Base-by-base conservation (phyloP, 164 flowering plant species). In the Berberis vulgaris region DNA sequence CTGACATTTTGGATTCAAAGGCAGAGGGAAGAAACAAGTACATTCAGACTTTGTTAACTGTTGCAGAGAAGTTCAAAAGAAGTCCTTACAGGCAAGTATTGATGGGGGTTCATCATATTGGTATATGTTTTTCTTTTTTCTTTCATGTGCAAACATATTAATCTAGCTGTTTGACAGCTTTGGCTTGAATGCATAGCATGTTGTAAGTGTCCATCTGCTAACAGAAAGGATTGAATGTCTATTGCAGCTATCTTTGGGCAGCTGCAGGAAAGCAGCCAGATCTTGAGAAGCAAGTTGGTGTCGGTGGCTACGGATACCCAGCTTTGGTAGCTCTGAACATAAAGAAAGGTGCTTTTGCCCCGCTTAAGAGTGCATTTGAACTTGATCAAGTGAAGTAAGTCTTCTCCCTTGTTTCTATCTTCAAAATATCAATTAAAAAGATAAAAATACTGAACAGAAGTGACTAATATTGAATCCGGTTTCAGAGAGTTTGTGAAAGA, bases 251-350 rank as follows among this genome's bases (percentile, higher is more conserved):
- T 72, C 88, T 89, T 50, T 94, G 98, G 98, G 80, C 85, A 44
- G 93, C 95, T 56, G 91, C 98, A 2, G 96, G 97, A 59, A 91
- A 87, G 80, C 98, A 94, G 75, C 81, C 85, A 42, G 93, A 87
- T 75, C 91, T 94, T 44, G 97, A 94, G 81, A 82, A 77, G 72
- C 84, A 73, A 61, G 90, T 94, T 7, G 95, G 97, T 64, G 98
- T 94, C 61, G 98, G 98, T 54, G 98, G 98, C 7, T 94, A 94
- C 57, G 98, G 98, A 0, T 94, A 91, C 75, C 98, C 97, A 12
- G 98, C 98, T 63, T 61, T 90, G 82, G 95, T 94, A 7, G 98
- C 96, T 40, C 70, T 91, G 65, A 91, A 91, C 65, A 68, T 79
- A 67, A 94, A 91, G 84, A 94, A 91, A 78, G 84, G 86, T 65